Base-by-base conservation (phyloP, 2,329 filamentous ascomycete species). In the Fusarium virguliforme region DNA sequence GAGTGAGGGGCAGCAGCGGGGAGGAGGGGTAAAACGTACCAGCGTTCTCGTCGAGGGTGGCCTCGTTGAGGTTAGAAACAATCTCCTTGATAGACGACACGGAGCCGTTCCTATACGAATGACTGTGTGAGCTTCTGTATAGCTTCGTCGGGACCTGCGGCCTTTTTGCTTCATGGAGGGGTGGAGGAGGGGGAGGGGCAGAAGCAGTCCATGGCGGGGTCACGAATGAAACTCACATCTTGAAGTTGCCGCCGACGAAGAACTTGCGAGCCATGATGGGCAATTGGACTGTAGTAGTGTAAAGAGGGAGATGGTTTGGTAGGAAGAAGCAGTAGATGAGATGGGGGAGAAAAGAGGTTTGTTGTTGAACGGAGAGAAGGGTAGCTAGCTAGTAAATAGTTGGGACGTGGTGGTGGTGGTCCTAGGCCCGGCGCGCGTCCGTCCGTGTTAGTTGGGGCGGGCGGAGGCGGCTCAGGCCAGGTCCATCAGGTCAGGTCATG, bases 201-300 rank as follows among this genome's bases (percentile, higher is more conserved):
- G 50, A 64, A 68, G 54, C 51, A 62, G 61, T 57, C 60, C 60
- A 74, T 71, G 67, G 75, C 71, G 71, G 75, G 76, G 76, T 74
- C 18, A 18, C 18, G 18, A 18, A 18, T 18, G 76, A 76, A 59
- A 72, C 88, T 81, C 86, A 97, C 95, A 98, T 98, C 90, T 99
- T 98, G 88, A 98, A 98, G 92, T 99, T 99, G 82, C 95, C 95
- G 84, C 95, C 95, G 83, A 97, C 93, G 84, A 97, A 97, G 89
- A 97, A 97, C 88, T 94, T 92, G 88, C 94, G 94, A 89, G 91
- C 89, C 94, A 97, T 97, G 79, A 80, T 94, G 89, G 85, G 78
- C 77, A 71, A 80, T 76, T 75, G 55, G 67, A 70, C 43, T 60
- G 13, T 48, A 58, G 51, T 60, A 24, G 18, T 59, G 32, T 37